Percentiles rank a stretch among this genome's conserved stretches.
phyloP scores from a whole-genome alignment of 2,329 filamentous ascomycete genomes.

The Aureobasidium subglaciale region DNA sequence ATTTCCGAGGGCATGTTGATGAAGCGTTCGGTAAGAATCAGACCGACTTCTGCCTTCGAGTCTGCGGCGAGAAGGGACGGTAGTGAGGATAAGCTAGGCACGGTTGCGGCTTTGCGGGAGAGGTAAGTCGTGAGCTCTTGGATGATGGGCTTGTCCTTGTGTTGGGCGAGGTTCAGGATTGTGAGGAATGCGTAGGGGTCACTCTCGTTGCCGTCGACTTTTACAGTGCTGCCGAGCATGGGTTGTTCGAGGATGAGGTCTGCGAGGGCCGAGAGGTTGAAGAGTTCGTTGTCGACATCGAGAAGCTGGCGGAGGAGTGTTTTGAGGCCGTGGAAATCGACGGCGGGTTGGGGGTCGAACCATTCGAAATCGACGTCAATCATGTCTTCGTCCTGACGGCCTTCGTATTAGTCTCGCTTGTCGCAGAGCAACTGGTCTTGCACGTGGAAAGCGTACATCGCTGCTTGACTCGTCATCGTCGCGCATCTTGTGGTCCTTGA shows the following conservation, averaged over 20 bases:
- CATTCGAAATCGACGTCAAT: constrained; percentile 97
- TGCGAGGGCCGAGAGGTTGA: constrained; percentile 79
- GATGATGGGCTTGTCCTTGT: constrained; percentile 65
- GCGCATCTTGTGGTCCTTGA: constrained; percentile 37
- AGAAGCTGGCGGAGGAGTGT: constrained; percentile 84
- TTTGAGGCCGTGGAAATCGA: constrained; percentile 95
- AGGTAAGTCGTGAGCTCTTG: constrained; percentile 68
- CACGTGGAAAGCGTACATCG: constrained; percentile 19
- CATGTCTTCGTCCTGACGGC: constrained; percentile 70
- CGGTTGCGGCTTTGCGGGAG: constrained; percentile 44
- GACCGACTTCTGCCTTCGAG: constrained; percentile 55
- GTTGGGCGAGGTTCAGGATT: constrained; percentile 72
- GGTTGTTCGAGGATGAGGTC: constrained; percentile 84
- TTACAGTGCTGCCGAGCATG: constrained; percentile 86
- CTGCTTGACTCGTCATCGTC: constrained; percentile 29
- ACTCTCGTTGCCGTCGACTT: constrained; percentile 88
- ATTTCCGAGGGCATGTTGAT: constrained; percentile 97
- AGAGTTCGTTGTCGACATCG: constrained; percentile 76
- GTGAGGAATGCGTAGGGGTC: constrained; percentile 92
- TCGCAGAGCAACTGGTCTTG: neutral
- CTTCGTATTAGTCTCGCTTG: neutral
- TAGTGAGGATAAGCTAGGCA: constrained; percentile 47
- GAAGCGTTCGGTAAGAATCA: constrained; percentile 85
- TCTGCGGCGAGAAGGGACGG: constrained; percentile 30
- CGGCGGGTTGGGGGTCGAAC: constrained; percentile 85